Percentiles rank a stretch among this genome's conserved stretches.
Evolutionary conservation across 139 green algal genomes (phyloP).

Genomic region (Chlamydomonas sp.): DNA sequence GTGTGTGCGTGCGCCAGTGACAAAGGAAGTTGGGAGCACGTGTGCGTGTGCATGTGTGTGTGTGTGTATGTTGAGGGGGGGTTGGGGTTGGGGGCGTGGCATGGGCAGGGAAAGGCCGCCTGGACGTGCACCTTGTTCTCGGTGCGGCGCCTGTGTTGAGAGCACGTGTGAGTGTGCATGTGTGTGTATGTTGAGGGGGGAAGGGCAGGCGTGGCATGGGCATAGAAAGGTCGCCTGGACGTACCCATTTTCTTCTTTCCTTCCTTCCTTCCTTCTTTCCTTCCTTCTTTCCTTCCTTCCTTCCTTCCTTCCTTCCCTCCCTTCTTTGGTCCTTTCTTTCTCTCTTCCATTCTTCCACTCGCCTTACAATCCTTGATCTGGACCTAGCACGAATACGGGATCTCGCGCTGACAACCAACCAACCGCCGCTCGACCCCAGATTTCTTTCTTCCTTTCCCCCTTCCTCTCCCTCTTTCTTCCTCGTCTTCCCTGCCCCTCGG

Average conservation of each 20-base stretch:
- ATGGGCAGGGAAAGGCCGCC: no score
- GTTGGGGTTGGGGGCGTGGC: no score
- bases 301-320: background rate
- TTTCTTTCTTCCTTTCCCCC: background rate
- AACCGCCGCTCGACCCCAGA: background rate
- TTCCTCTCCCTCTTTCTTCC: background rate
- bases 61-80: no score
- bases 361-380: conserved; percentile 9
- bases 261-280: background rate
- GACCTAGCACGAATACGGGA: conserved; percentile 81
- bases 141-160: no score
- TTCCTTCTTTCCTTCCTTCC: background rate
- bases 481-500: background rate
- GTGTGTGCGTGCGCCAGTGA: no score
- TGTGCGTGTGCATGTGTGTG: no score
- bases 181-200: no score
- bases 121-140: no score
- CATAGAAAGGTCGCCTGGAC: no score
- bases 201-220: no score
- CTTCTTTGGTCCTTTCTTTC: background rate
- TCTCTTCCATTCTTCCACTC: background rate
- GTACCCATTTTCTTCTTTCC: background rate
- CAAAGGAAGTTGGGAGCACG: no score
- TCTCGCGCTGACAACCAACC: conserved; percentile 61
- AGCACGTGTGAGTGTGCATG: no score